Base-by-base conservation (phyloP, 2,329 filamentous ascomycete species). In the Cladosporium sp. region DNA sequence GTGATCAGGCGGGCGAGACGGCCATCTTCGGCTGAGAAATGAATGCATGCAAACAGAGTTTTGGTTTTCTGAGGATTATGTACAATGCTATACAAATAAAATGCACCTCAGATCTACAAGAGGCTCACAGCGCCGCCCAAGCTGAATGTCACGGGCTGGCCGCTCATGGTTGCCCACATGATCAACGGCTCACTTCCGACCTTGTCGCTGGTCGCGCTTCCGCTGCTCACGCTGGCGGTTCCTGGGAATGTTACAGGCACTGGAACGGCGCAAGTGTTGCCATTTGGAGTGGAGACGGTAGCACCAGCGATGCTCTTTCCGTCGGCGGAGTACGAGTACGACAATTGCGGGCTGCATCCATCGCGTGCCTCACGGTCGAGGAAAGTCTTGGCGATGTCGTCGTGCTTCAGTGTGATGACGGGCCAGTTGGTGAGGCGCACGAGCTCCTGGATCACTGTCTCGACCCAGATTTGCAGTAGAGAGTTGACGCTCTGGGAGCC, bases 381-480 rank as follows among this genome's bases (percentile, higher is more conserved):
- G 77, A 88, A 88, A 3, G 77, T 72, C 4, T 77, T 74, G 12
- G 82, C 84, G 70, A 84, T 79, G 63, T 87, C 83, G 67, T 86
- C 82, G 65, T 88, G 86, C 68, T 85, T 87, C 67, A 84, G 75
- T 1, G 84, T 84, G 21, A 83, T 78, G 28, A 88, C 74, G 1
- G 85, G 84, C 85, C 85, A 87, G 44, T 78, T 74, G 41, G 79
- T 82, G 69, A 88, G 78, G 52, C 86, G 81, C 54, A 79, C 78
- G 71, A 87, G 82, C 70, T 88, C 86, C 69, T 83, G 79, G 2
- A 83, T 80, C 24, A 85, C 74, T 2, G 79, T 80, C 75, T 87
- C 85, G 21, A 83, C 80, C 86, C 86, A 88, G 14, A 82, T 83
- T 75, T 86, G 84, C 68, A 87, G 79, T 21, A 88, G 80, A 1